Evolutionary conservation across 2,329 filamentous ascomycete species (phyloP), one percentile per base, ranked within the genome.

Genomic region (Aspergillus aculeatus): DNA sequence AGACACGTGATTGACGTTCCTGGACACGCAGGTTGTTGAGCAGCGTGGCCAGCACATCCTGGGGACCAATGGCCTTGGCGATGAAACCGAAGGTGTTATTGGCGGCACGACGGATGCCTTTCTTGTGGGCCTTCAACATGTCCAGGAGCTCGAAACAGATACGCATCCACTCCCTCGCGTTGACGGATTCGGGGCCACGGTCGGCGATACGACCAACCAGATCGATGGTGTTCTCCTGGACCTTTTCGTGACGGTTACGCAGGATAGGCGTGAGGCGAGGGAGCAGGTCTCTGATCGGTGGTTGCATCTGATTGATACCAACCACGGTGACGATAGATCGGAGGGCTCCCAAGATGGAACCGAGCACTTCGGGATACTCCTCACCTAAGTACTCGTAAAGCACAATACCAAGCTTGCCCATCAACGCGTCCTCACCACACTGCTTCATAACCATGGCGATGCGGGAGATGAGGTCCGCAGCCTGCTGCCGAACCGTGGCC

Each of bases 21-120:
- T 98, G 94, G 1, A 99, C 95, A 62, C 96, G 87, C 47, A 99
- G 83, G 74, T 99, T 99, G 84, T 97, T 97, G 64, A 99, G 86
- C 16, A 99, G 83, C 0, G 95, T 98, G 4, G 95, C 93, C 59
- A 99, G 82, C 26, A 99, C 95, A 80, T 99, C 95, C 77, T 98
- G 94, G 12, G 95, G 95, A 67, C 95, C 95, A 70, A 99, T 99
- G 61, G 95, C 95, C 80, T 99, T 99, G 74, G 95, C 95, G 71
- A 99, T 99, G 84, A 97, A 99, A 75, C 95, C 95, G 71, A 99
- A 99, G 0, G 95, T 99, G 82, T 99, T 99, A 85, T 99, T 99
- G 69, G 95, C 96, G 23, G 95, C 95, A 76, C 95, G 89, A 66
- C 95, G 90, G 68, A 99, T 99, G 66, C 95, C 96, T 84, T 99